Evolutionary conservation across 2,329 filamentous ascomycete species (phyloP).

Genomic region (Acephala macrosclerotiorum): DNA sequence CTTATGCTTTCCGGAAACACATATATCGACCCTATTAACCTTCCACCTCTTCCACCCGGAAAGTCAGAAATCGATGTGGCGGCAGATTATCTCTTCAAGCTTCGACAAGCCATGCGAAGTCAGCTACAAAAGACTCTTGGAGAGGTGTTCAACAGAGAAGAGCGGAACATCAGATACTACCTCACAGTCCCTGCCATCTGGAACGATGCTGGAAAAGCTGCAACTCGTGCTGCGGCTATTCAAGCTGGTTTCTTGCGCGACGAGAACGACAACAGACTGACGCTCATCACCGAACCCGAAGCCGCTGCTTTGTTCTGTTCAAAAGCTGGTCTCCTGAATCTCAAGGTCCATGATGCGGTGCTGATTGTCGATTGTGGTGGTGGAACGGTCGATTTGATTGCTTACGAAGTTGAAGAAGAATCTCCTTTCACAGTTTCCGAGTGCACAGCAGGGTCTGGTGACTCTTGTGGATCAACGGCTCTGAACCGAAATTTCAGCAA

Average conservation of each 20-base stretch:
- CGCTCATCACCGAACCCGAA: slow-evolving; percentile 94
- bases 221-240: slow-evolving; percentile 92
- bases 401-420: slow-evolving; percentile 98
- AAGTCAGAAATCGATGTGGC: slow-evolving; percentile 99
- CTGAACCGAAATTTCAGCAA: slow-evolving; percentile 99
- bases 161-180: slow-evolving; percentile 97
- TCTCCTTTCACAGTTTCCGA: slow-evolving; percentile 96
- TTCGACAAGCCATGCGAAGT: slow-evolving; percentile 95
- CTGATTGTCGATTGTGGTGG: slow-evolving; percentile 98
- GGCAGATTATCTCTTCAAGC: slow-evolving; percentile 98
- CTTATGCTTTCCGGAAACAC: slow-evolving; percentile 99
- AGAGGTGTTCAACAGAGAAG: slow-evolving; percentile 97
- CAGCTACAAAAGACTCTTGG: slow-evolving; percentile 96
- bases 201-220: slow-evolving; percentile 98
- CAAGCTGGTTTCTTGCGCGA: slow-evolving; percentile 96
- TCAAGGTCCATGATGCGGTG: slow-evolving; percentile 98
- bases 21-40: slow-evolving; percentile 98
- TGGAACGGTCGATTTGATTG: slow-evolving; percentile 98
- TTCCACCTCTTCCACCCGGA: slow-evolving; percentile 93
- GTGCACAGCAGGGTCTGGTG: slow-evolving; percentile 95
- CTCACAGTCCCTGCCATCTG: slow-evolving; percentile 98
- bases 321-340: slow-evolving; percentile 92
- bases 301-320: slow-evolving; percentile 97
- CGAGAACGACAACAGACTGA: slow-evolving; percentile 96
- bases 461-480: slow-evolving; percentile 97